phyloP scores from a whole-genome alignment of 83 land plant genomes.

The Picea abies region DNA sequence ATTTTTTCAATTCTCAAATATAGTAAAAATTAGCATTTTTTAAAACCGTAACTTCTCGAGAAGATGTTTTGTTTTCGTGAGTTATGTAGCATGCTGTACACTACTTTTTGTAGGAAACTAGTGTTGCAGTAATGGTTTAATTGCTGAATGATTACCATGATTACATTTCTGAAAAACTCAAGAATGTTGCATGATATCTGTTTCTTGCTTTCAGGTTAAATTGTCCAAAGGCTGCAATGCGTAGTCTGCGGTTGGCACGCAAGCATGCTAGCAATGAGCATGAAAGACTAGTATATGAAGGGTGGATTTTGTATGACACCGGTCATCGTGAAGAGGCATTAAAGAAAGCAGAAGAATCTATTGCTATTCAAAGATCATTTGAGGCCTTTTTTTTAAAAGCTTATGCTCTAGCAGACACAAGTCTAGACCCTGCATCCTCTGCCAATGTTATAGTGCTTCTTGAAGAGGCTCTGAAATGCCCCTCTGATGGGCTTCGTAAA shows the following conservation, averaged over 20 bases:
- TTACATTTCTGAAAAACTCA: conserved; percentile 1
- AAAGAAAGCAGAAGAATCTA: conserved; percentile 88
- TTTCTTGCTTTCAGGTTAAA: conserved; percentile 53
- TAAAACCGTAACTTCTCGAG: neutral
- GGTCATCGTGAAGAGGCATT: conserved; percentile 94
- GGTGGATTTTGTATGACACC: conserved; percentile 96
- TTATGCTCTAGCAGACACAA: conserved; percentile 86
- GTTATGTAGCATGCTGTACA: conserved; percentile 3
- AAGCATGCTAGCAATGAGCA: conserved; percentile 66
- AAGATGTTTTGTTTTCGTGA: neutral
- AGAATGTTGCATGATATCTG: neutral
- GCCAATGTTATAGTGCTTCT: conserved; percentile 72
- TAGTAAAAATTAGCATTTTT: neutral
- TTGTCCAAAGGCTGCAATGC: conserved; percentile 96
- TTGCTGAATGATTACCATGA: neutral
- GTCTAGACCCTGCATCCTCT: conserved; percentile 64
- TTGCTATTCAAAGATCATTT: conserved; percentile 80
- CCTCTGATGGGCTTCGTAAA: conserved; percentile 97
- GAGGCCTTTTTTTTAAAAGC: conserved; percentile 94
- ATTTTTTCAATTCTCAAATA: no score
- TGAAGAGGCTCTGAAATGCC: conserved; percentile 88
- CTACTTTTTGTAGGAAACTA: neutral
- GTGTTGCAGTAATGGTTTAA: neutral
- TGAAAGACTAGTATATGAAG: conserved; percentile 92
- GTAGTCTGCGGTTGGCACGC: conserved; percentile 85